Conservation (phyloP, 306 rosid species). For the Vigna nakashimae region DNA sequence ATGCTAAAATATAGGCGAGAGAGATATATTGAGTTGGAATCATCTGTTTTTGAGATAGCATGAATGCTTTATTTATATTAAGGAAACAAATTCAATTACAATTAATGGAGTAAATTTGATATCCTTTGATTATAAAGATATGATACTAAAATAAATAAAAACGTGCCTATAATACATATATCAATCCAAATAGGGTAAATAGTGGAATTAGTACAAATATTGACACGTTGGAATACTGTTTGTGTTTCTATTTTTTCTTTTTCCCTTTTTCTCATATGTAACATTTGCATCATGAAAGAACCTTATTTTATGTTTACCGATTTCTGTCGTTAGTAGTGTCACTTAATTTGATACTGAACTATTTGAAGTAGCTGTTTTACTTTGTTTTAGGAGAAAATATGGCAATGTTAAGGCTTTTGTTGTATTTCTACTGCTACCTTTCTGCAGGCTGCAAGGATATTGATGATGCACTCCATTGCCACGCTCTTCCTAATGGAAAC, state of each 20-base stretch:
- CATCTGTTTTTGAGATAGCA: too few relatives aligned
- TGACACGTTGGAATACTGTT: neutral
- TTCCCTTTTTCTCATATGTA: neutral
- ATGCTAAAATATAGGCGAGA: too few relatives aligned
- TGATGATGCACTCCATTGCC: constrained; percentile 96
- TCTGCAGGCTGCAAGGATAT: constrained; percentile 94
- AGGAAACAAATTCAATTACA: too few relatives aligned
- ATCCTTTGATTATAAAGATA: too few relatives aligned
- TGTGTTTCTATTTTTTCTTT: neutral
- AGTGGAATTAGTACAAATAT: too few relatives aligned
- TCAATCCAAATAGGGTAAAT: too few relatives aligned
- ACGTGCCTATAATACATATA: too few relatives aligned
- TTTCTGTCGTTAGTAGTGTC: constrained; percentile 8
- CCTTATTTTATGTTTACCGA: constrained; percentile 10
- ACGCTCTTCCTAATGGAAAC: constrained; percentile 92
- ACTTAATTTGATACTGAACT: constrained; percentile 15
- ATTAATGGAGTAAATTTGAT: too few relatives aligned
- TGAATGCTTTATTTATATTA: too few relatives aligned
- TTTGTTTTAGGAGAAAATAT: constrained; percentile 17
- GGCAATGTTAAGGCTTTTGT: constrained; percentile 18
- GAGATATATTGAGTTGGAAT: too few relatives aligned
- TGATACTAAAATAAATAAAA: too few relatives aligned
- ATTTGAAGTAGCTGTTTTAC: constrained; percentile 14
- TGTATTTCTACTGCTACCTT: constrained; percentile 41
- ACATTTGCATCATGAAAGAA: constrained; percentile 14